Evolutionary conservation across 208 protist genomes (phyloP).

Genomic region (Leishmania martiniquensis): DNA sequence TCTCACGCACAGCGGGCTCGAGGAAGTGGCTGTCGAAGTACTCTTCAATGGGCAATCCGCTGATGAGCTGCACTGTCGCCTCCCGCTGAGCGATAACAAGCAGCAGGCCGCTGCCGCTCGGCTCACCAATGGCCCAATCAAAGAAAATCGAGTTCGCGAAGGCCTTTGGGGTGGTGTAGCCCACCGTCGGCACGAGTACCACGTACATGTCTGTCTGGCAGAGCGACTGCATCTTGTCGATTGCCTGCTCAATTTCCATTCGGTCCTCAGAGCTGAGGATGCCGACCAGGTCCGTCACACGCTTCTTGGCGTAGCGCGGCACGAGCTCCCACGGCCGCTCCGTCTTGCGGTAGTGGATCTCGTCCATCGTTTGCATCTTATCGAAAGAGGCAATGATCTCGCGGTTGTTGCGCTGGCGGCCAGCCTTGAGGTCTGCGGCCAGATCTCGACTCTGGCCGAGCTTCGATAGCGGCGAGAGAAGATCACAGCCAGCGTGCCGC

Average conservation of each 20-base stretch:
- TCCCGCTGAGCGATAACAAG: slow-evolving; percentile 83
- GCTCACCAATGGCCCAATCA: slow-evolving; percentile 83
- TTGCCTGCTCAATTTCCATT: slow-evolving; percentile 90
- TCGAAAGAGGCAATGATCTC: slow-evolving; percentile 83
- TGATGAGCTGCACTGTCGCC: slow-evolving; percentile 79
- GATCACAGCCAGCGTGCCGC: slow-evolving; percentile 59
- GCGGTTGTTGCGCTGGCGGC: slow-evolving; percentile 77
- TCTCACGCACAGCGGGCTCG: slow-evolving; percentile 65
- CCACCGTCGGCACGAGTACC: slow-evolving; percentile 85
- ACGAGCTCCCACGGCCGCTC: slow-evolving; percentile 85
- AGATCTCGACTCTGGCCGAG: slow-evolving; percentile 84
- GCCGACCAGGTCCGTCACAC: slow-evolving; percentile 83
- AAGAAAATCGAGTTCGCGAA: slow-evolving; percentile 90
- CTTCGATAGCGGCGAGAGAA: slow-evolving; percentile 81
- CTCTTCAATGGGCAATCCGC: slow-evolving; percentile 76
- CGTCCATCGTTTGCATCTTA: slow-evolving; percentile 82
- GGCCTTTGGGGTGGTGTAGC: slow-evolving; percentile 76
- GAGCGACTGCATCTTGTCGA: slow-evolving; percentile 86
- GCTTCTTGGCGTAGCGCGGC: slow-evolving; percentile 79
- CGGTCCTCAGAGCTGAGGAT: slow-evolving; percentile 79
- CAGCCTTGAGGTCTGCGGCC: slow-evolving; percentile 71
- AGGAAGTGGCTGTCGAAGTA: slow-evolving; percentile 82
- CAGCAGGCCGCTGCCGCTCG: slow-evolving; percentile 76
- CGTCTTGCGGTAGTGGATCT: slow-evolving; percentile 87
- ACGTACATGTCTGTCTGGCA: slow-evolving; percentile 86